Evolutionary conservation across 345 rosid genomes (phyloP).

Genomic region (Populus pruinosa): DNA sequence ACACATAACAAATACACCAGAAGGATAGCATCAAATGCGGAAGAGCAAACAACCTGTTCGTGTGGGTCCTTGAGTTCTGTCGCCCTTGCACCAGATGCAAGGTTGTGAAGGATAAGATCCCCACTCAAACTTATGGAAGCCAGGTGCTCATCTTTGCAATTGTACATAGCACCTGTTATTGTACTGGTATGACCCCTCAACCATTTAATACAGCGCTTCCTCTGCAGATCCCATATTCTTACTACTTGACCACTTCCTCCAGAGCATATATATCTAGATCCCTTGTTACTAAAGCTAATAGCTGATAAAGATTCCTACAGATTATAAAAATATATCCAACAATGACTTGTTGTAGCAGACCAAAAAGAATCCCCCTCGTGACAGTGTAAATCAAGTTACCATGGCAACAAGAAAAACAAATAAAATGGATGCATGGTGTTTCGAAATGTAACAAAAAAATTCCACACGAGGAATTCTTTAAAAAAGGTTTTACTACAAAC

Average conservation of each 20-base stretch:
- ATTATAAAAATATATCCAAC: constrained; percentile 2
- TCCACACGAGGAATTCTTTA: neutral
- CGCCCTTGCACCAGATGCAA: constrained; percentile 84
- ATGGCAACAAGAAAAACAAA: neutral
- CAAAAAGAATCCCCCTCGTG: neutral
- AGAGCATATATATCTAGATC: constrained; percentile 87
- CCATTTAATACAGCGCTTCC: constrained; percentile 88
- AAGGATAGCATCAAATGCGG: constrained; percentile 14
- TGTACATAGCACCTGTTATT: constrained; percentile 86
- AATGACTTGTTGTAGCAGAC: constrained; percentile 10
- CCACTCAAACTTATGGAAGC: constrained; percentile 89
- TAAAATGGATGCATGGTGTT: neutral
- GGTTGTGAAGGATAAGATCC: constrained; percentile 90
- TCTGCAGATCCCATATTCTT: constrained; percentile 96
- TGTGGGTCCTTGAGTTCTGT: constrained; percentile 93
- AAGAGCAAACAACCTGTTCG: constrained; percentile 72
- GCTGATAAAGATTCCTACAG: constrained; percentile 78
- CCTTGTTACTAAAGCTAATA: constrained; percentile 83
- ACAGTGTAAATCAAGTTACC: neutral
- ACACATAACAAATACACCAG: constrained; percentile 14
- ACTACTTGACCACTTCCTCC: constrained; percentile 92
- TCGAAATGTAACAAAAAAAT: neutral
- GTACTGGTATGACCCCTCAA: constrained; percentile 84
- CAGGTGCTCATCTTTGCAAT: constrained; percentile 95
- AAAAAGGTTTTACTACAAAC: neutral